These are phyloP conservation scores for Starmerella vitae DNA, from an alignment of 805 yeast genomes.

Conservation along the genomic window DNA sequence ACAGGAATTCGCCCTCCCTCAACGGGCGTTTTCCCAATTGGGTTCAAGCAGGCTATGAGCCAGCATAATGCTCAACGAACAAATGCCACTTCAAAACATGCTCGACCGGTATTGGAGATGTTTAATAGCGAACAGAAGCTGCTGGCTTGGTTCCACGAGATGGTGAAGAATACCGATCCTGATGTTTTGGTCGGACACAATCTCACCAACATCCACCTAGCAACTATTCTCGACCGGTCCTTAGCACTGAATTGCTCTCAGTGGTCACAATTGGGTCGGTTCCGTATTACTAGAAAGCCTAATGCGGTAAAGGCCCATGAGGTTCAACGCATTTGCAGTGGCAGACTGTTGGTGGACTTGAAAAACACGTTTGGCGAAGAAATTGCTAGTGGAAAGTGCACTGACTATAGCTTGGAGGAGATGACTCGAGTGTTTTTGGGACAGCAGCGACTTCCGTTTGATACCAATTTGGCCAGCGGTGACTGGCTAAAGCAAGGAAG, in stretches of 20 bases:
- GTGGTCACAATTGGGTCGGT: constrained; percentile 74
- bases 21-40: constrained; percentile 52
- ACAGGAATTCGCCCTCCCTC: constrained; percentile 70
- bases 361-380: constrained; percentile 93
- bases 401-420: constrained; percentile 85
- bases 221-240: constrained; percentile 70
- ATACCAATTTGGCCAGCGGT: constrained; percentile 51
- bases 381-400: constrained; percentile 66
- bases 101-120: constrained; percentile 32
- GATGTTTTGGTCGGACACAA: constrained; percentile 84
- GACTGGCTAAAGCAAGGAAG: constrained; percentile 43
- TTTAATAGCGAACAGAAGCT: constrained; percentile 65
- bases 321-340: constrained; percentile 61
- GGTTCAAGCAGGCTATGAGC: constrained; percentile 39
- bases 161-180: constrained; percentile 69
- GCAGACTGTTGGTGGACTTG: constrained; percentile 81
- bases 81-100: constrained; percentile 24
- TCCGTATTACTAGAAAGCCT: constrained; percentile 9
- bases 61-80: constrained; percentile 32
- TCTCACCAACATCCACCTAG: constrained; percentile 64
- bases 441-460: constrained; percentile 40
- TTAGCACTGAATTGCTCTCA: constrained; percentile 55
- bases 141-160: constrained; percentile 59
- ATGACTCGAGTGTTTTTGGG: constrained; percentile 75
- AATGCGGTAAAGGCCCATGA: constrained; percentile 27